A percentile compares a stretch with the other conserved stretches of the same genome.
Conservation (phyloP, 805 yeast species). For the Pichia phayaonensis region DNA sequence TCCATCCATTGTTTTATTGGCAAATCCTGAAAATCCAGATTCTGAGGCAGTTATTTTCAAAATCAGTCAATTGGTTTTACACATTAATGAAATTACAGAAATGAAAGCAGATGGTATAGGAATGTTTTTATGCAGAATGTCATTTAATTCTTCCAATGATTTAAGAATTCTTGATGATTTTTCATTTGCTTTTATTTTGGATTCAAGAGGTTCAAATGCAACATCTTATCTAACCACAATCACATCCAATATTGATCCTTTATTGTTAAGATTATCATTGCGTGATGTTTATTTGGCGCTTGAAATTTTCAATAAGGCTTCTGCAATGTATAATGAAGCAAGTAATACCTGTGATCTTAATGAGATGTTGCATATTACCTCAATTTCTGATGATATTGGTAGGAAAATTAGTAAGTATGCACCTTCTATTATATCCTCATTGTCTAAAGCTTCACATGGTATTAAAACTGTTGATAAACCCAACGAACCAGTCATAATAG, state of each 20-base stretch:
- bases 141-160: constrained; percentile 48
- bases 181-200: constrained; percentile 67
- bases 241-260: constrained; percentile 68
- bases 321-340: constrained; percentile 37
- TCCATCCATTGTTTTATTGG: constrained; percentile 70
- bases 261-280: constrained; percentile 72
- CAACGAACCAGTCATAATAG: constrained; percentile 32
- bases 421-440: constrained; percentile 52
- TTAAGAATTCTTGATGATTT: constrained; percentile 84
- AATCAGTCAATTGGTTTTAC: constrained; percentile 65
- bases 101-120: constrained; percentile 74
- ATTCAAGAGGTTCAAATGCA: constrained; percentile 56
- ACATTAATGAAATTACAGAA: constrained; percentile 60
- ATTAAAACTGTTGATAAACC: constrained; percentile 2
- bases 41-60: constrained; percentile 90
- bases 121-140: constrained; percentile 76
- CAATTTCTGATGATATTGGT: constrained; percentile 58
- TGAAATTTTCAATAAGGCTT: constrained; percentile 64
- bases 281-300: constrained; percentile 81
- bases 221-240: constrained; percentile 54
- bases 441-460: constrained; percentile 31
- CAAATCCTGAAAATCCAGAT: constrained; percentile 60
- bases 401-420: constrained; percentile 56
- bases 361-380: constrained; percentile 4
- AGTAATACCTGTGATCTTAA: constrained; percentile 5